Evolutionary conservation across 1,139 yeast genomes (phyloP), one percentile per base, ranked within the genome.

Genomic region (Suhomyces taliae): DNA sequence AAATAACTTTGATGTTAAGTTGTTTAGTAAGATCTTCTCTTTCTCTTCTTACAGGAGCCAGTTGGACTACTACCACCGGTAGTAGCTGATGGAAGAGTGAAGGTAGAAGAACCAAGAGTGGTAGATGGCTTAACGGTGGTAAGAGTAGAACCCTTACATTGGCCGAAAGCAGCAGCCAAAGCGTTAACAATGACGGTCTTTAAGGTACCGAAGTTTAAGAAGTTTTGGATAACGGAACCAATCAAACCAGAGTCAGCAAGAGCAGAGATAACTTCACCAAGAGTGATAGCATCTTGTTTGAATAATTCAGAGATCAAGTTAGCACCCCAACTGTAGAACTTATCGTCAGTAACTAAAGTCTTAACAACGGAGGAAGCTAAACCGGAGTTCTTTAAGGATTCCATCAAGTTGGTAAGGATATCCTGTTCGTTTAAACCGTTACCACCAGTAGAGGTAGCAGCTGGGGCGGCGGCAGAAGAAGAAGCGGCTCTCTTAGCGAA

Each of bases 371-470:
- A 68, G 37, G 64, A 54, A 42, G 77, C 78, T 59, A 74, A 72
- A 43, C 79, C 79, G 31, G 79, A 74, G 48, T 65, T 53, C 60
- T 72, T 73, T 59, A 74, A 72, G 2, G 79, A 74, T 57, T 73
- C 77, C 73, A 74, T 66, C 58, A 74, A 70, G 48, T 67, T 62
- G 44, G 71, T 62, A 48, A 72, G 59, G 44, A 70, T 57, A 14
- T 53, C 57, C 39, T 53, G 49, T 53, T 37, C 60, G n/a, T 33
- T 19, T 7, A 38, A 34, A 31, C 38, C 39, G 29, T 41, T 36
- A 19, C 36, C 36, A 29, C 32, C 27, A 11, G 40, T 29, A 9
- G 43, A 15, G 6, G 48, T 36, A 27, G 41, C 36, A 10, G 45
- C 10, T 10, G 45, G 39, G 24, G 47, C 12, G 4, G 39, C 34